These are phyloP conservation scores for Auriscalpium microsporum DNA, from an alignment of 768 basidiomycete genomes.

Conservation along the genomic window DNA sequence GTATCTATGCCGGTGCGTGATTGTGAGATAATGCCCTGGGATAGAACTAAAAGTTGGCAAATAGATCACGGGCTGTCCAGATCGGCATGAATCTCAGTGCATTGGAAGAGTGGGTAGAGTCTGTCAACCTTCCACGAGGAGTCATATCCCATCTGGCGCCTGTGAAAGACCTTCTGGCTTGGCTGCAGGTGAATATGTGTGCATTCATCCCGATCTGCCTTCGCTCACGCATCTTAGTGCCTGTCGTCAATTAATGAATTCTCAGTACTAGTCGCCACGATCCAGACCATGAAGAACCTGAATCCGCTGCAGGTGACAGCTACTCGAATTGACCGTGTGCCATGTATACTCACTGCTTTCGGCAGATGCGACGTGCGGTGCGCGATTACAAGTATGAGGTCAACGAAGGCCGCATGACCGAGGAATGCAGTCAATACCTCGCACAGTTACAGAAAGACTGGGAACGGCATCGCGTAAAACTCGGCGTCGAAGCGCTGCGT, in stretches of 20 bases:
- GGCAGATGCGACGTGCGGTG: slow-evolving; percentile 85
- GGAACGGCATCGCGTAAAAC: slow-evolving; percentile 84
- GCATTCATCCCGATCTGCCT: background rate
- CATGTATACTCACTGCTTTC: background rate
- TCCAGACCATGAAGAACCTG: slow-evolving; percentile 77
- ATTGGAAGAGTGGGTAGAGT: slow-evolving; percentile 88
- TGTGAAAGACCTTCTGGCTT: slow-evolving; percentile 73
- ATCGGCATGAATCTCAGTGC: slow-evolving; percentile 79
- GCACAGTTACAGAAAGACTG: slow-evolving; percentile 95
- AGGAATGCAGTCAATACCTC: slow-evolving; percentile 92
- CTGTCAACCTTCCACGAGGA: slow-evolving; percentile 70
- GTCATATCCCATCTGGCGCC: slow-evolving; percentile 77
- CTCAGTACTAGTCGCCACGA: slow-evolving; percentile 77
- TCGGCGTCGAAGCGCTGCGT: slow-evolving; percentile 77
- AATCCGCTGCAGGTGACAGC: slow-evolving; percentile 83
- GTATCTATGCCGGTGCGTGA: slow-evolving; percentile 74
- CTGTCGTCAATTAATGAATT: slow-evolving; percentile 85
- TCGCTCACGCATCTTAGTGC: slow-evolving; percentile 38
- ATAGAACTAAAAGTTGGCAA: background rate
- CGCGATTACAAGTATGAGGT: slow-evolving; percentile 93
- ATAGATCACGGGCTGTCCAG: slow-evolving; percentile 77
- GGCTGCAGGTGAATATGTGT: slow-evolving; percentile 53
- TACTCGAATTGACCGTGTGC: background rate
- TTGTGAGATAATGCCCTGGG: background rate
- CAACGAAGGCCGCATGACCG: slow-evolving; percentile 84